A percentile compares a stretch with the other conserved stretches of the same genome.
Conservation (phyloP, 1,284 basidiomycete species). For the Rhodotorula sp. region DNA sequence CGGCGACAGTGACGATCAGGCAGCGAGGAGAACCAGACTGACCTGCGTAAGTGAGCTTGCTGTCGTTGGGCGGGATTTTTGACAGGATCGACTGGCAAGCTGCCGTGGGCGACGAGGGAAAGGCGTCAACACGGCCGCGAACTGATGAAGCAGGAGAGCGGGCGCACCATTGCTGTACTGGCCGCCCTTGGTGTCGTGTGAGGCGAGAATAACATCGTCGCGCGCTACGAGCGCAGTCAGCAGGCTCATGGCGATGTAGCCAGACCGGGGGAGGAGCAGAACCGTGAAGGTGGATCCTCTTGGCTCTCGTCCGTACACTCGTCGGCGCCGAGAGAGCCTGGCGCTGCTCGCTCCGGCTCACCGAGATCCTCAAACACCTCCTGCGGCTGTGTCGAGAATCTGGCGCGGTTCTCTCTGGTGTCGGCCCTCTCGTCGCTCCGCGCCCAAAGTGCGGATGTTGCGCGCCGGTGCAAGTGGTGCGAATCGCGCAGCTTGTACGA, state of each 20-base stretch:
- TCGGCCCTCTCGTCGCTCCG: too few relatives aligned
- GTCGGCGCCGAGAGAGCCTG: too few relatives aligned
- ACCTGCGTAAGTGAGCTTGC: slow-evolving; percentile 75
- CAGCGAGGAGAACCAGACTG: neutral
- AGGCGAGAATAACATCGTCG: slow-evolving; percentile 71
- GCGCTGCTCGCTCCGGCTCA: too few relatives aligned
- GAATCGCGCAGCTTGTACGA: too few relatives aligned
- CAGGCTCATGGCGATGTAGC: slow-evolving; percentile 49
- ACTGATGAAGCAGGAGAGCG: neutral
- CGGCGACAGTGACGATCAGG: neutral
- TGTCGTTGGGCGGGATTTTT: slow-evolving; percentile 91
- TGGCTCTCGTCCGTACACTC: too few relatives aligned
- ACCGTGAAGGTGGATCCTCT: too few relatives aligned
- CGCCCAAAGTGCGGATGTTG: too few relatives aligned
- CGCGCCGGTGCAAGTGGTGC: too few relatives aligned
- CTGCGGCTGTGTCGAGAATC: too few relatives aligned
- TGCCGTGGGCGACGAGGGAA: slow-evolving; percentile 38
- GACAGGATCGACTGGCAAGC: slow-evolving; percentile 89
- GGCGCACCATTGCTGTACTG: slow-evolving; percentile 77
- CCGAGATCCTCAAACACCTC: too few relatives aligned
- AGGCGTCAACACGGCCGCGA: neutral
- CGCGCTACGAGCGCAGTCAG: slow-evolving; percentile 86
- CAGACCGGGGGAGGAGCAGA: too few relatives aligned
- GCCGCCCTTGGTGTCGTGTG: slow-evolving; percentile 69
- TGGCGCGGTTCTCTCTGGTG: too few relatives aligned